Conservation (phyloP, 108 stramenopile species). For the Skeletonema costatum region DNA sequence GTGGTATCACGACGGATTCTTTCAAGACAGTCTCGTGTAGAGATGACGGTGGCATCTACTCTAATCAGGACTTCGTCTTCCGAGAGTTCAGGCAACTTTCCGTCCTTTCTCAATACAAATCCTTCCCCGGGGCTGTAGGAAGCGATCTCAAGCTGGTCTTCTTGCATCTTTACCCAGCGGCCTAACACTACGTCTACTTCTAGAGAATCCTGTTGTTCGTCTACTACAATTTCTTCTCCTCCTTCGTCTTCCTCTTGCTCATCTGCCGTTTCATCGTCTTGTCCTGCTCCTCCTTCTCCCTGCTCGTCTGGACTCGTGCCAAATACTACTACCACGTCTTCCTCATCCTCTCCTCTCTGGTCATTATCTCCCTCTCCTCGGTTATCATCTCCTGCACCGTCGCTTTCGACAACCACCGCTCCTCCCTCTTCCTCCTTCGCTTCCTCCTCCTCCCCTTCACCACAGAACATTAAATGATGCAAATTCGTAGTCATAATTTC, state of each 20-base stretch:
- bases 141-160: neutral
- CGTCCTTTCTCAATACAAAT: neutral
- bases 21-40: neutral
- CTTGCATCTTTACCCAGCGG: too few relatives aligned
- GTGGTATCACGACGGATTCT: neutral
- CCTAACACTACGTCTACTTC: too few relatives aligned
- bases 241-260: too few relatives aligned
- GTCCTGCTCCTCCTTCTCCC: too few relatives aligned
- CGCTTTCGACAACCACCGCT: neutral
- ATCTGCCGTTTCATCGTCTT: too few relatives aligned
- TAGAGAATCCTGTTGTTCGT: too few relatives aligned
- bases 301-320: too few relatives aligned
- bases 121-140: neutral
- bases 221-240: too few relatives aligned
- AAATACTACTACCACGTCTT: too few relatives aligned
- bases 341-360: too few relatives aligned
- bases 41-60: neutral
- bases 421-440: neutral
- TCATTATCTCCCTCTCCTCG: too few relatives aligned
- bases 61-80: neutral
- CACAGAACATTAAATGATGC: neutral
- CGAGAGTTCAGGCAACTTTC: neutral
- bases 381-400: too few relatives aligned
- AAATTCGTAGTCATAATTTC: neutral
- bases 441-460: neutral